Conservation (phyloP, 345 rosid genomes). For the Luvunga scandens region DNA sequence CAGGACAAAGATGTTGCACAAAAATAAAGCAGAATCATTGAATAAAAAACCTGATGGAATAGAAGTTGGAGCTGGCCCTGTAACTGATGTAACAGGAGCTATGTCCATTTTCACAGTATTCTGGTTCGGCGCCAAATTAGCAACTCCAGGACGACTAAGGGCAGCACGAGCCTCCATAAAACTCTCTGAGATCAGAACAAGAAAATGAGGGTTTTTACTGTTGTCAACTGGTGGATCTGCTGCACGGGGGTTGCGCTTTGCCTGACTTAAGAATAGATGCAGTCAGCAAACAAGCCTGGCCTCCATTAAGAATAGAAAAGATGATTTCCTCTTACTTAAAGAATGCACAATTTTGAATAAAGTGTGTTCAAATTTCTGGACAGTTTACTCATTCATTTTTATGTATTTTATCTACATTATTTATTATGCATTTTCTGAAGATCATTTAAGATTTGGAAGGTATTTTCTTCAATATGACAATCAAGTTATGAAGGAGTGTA, state of each 20-base stretch:
- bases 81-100: conserved; percentile 57
- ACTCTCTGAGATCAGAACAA: conserved; percentile 79
- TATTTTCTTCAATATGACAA: not conserved
- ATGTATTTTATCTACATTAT: not conserved
- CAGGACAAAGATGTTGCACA: conserved; percentile 7
- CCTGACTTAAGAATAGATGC: conserved; percentile 47
- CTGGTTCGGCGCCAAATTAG: conserved; percentile 63
- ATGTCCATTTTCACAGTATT: conserved; percentile 85
- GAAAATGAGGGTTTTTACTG: conserved; percentile 68
- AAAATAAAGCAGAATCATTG: conserved; percentile 5
- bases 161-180: conserved; percentile 93
- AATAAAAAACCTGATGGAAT: conserved; percentile 59
- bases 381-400: not conserved
- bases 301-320: conserved; percentile 8
- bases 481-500: not conserved
- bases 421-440: not conserved
- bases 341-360: not conserved
- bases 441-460: not conserved
- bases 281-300: conserved; percentile 23
- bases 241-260: conserved; percentile 61
- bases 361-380: not conserved
- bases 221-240: conserved; percentile 70
- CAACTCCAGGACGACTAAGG: conserved; percentile 65
- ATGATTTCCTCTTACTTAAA: not conserved
- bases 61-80: conserved; percentile 60